Conservation (phyloP, 2,329 filamentous ascomycete species). For the Huntiella bhutanensis region DNA sequence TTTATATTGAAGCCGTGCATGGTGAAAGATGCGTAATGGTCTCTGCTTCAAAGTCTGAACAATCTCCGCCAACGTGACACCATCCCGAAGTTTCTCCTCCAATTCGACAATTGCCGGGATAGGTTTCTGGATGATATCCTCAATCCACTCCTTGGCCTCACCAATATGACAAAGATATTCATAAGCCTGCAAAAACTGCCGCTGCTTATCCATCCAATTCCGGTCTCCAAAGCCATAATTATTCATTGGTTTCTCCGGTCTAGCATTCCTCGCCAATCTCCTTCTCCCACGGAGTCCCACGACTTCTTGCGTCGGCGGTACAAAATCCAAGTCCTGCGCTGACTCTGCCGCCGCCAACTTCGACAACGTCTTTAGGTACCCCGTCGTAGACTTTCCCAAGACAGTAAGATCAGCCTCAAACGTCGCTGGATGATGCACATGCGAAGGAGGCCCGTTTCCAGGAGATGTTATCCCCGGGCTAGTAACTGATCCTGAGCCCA, state of each 20-base stretch:
- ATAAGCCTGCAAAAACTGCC: slow-evolving; percentile 90
- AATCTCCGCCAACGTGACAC: slow-evolving; percentile 83
- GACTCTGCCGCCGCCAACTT: slow-evolving; percentile 58
- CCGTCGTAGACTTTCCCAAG: slow-evolving; percentile 74
- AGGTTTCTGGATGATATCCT: slow-evolving; percentile 64
- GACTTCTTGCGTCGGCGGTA: slow-evolving; percentile 61
- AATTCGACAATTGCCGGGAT: slow-evolving; percentile 87
- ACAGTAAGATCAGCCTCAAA: slow-evolving; percentile 57
- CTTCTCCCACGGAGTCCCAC: slow-evolving; percentile 70
- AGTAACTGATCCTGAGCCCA: slow-evolving; percentile 15
- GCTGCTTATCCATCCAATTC: slow-evolving; percentile 98
- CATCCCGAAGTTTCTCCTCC: slow-evolving; percentile 80
- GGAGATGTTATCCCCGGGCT: slow-evolving; percentile 6
- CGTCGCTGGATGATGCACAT: slow-evolving; percentile 25
- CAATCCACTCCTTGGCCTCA: slow-evolving; percentile 98
- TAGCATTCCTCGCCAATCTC: slow-evolving; percentile 55
- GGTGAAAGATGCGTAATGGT: slow-evolving; percentile 66
- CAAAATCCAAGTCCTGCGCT: slow-evolving; percentile 61
- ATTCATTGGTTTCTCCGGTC: slow-evolving; percentile 20
- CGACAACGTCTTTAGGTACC: slow-evolving; percentile 73
- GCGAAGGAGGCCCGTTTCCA: slow-evolving; percentile 12
- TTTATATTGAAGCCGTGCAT: slow-evolving; percentile 72
- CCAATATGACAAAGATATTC: slow-evolving; percentile 98
- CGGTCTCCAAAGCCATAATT: slow-evolving; percentile 58
- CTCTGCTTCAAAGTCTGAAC: slow-evolving; percentile 58